These are phyloP conservation scores for Schizosaccharomyces octosporus DNA, from an alignment of 805 yeast species.

Conservation along the genomic window DNA sequence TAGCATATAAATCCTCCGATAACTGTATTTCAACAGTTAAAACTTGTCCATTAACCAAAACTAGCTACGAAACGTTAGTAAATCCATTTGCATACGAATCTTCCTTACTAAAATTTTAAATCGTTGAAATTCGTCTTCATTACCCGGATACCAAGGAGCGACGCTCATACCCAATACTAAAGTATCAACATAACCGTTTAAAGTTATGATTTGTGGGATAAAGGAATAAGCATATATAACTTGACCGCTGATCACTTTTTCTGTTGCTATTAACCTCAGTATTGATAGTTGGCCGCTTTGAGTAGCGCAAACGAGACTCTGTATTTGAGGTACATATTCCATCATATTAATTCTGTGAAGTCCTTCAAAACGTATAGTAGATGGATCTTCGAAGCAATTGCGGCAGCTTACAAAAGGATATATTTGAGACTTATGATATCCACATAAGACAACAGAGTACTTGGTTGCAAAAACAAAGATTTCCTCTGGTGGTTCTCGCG, in stretches of 20 bases:
- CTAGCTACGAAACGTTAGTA: neutral
- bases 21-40: neutral
- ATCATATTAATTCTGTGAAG: neutral
- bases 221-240: neutral
- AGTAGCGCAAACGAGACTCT: neutral
- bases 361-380: neutral
- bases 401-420: neutral
- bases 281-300: neutral
- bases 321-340: neutral
- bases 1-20: neutral
- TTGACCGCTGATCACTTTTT: neutral
- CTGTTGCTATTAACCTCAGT: neutral
- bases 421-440: neutral
- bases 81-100: neutral
- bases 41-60: neutral
- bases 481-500: neutral
- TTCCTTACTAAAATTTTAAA: neutral
- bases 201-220: neutral
- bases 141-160: neutral
- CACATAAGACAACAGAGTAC: neutral
- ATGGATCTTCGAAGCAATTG: neutral
- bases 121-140: neutral
- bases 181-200: neutral
- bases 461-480: neutral
- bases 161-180: neutral